Conservation (phyloP, 2,329 filamentous ascomycete genomes). For the Calonectria ilicicola region DNA sequence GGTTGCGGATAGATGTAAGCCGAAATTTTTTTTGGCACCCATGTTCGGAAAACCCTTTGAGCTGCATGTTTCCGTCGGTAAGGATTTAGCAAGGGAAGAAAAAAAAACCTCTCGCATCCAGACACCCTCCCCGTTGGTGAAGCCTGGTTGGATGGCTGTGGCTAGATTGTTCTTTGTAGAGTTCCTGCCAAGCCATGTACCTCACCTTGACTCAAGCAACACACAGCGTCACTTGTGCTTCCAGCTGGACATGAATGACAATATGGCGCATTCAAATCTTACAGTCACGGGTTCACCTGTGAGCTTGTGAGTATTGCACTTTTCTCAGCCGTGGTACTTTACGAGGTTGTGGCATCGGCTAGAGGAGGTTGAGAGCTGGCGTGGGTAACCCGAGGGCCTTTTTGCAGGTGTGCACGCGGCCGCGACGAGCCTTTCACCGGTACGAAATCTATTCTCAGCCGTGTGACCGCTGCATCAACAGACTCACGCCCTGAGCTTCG, state of each 20-base stretch:
- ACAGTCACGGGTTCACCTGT: background rate
- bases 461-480: conserved; percentile 11
- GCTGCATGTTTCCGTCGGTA: conserved; percentile 20
- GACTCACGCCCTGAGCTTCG: conserved; percentile 5
- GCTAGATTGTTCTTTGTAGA: background rate
- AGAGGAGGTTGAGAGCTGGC: background rate
- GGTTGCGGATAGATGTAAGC: background rate
- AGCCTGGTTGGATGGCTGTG: conserved; percentile 3
- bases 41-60: conserved; percentile 14
- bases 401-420: conserved; percentile 15
- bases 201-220: conserved; percentile 2
- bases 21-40: conserved; percentile 7
- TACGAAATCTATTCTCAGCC: background rate
- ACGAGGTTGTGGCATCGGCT: conserved; percentile 11
- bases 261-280: background rate
- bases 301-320: background rate
- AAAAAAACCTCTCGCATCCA: background rate
- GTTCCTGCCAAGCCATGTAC: conserved; percentile 17
- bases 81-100: background rate
- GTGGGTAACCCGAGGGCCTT: background rate
- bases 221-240: background rate
- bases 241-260: background rate
- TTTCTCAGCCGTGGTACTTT: background rate
- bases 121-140: background rate
- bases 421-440: background rate